A percentile compares a stretch with the other conserved stretches of the same genome.
Conservation (phyloP, 352 stramenopile genomes). For the Phytophthora nicotianae region DNA sequence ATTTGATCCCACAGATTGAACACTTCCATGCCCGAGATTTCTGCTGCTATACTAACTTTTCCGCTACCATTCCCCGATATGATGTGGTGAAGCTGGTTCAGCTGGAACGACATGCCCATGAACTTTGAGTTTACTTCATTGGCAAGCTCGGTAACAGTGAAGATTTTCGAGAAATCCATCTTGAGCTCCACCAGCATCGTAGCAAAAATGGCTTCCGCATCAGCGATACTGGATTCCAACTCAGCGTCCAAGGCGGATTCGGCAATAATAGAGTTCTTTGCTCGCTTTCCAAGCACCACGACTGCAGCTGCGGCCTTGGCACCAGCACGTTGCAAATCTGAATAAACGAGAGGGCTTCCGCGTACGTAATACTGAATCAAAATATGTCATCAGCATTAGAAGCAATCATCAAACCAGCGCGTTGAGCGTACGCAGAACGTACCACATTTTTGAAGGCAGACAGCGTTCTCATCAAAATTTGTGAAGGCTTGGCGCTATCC, state of each 20-base stretch:
- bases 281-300: conserved; percentile 80
- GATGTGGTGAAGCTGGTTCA: conserved; percentile 36
- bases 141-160: conserved; percentile 84
- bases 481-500: conserved; percentile 64
- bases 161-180: conserved; percentile 86
- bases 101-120: conserved; percentile 77
- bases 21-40: conserved; percentile 29
- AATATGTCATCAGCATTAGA: neutral
- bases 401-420: neutral
- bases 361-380: conserved; percentile 74
- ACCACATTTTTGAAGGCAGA: conserved; percentile 72
- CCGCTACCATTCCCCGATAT: neutral
- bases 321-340: conserved; percentile 77
- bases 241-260: conserved; percentile 43
- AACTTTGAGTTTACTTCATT: conserved; percentile 91
- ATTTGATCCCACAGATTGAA: conserved; percentile 77
- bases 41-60: conserved; percentile 10
- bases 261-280: conserved; percentile 41
- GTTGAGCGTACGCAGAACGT: conserved; percentile 19
- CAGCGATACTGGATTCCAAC: conserved; percentile 74
- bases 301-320: conserved; percentile 80
- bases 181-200: conserved; percentile 89
- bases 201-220: conserved; percentile 84
- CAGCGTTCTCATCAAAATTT: conserved; percentile 53
- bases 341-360: conserved; percentile 79